Conservation (phyloP, 305 asterid species). For the Plantago coronopus region DNA sequence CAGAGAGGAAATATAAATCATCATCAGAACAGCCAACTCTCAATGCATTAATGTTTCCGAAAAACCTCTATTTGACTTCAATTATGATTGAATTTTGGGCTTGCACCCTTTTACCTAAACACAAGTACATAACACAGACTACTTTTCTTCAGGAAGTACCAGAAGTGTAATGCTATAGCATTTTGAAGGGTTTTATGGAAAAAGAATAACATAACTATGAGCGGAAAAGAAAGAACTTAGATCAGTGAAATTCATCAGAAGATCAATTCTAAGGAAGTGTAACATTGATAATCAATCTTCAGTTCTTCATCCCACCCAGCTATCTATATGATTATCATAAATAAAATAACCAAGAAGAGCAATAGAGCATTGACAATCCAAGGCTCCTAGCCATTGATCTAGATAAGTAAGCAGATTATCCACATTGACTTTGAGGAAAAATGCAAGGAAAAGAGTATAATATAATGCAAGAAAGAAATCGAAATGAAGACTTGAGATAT, state of each 20-base stretch:
- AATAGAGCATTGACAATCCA: neutral
- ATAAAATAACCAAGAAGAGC: neutral
- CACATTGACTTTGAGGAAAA: constrained; percentile 5
- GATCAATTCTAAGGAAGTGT: neutral
- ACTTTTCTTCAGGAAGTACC: neutral
- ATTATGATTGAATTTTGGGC: neutral
- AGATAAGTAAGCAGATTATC: neutral
- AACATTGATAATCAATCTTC: neutral
- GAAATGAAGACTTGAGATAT: constrained; percentile 5
- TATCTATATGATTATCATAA: neutral
- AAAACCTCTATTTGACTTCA: neutral
- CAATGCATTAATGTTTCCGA: neutral
- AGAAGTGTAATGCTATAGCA: neutral
- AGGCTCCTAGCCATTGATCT: neutral
- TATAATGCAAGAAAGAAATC: neutral
- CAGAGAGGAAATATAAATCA: neutral
- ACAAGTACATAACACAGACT: neutral
- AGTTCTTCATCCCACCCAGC: no score
- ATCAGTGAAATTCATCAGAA: neutral
- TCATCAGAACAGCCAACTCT: neutral
- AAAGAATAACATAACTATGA: neutral
- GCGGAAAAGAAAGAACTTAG: neutral
- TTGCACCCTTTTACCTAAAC: neutral
- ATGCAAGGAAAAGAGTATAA: neutral
- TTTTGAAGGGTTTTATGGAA: neutral